Percentiles rank a stretch among this genome's conserved stretches.
Evolutionary conservation across 441 rosid species (phyloP).

Genomic region (Brassica hybrid): DNA sequence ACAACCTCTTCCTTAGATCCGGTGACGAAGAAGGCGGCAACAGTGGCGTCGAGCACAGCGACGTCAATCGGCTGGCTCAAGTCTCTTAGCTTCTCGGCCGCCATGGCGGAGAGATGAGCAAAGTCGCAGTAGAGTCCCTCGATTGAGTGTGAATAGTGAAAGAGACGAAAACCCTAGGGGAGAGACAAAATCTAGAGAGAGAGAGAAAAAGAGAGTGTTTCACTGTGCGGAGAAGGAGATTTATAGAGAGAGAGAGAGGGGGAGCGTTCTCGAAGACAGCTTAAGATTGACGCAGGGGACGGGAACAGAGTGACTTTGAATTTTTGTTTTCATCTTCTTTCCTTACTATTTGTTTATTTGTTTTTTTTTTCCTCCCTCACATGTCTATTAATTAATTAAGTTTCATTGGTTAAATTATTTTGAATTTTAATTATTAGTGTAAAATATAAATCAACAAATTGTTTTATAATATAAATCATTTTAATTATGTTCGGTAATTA

Average conservation of each 20-base stretch:
- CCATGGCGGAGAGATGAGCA: conserved; percentile 58
- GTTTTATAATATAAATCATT: too few relatives aligned
- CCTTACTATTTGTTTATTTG: neutral
- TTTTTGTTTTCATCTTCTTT: conserved; percentile 34
- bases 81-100: conserved; percentile 96
- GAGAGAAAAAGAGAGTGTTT: conserved; percentile 31
- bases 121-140: conserved; percentile 28
- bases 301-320: conserved; percentile 46
- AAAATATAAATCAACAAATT: too few relatives aligned
- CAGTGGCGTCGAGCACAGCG: conserved; percentile 92
- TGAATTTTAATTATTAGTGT: too few relatives aligned
- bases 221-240: conserved; percentile 25
- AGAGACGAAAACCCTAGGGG: conserved; percentile 55
- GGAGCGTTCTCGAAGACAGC: conserved; percentile 53
- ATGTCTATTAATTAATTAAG: neutral
- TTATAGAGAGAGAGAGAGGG: conserved; percentile 29
- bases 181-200: conserved; percentile 49
- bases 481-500: neutral
- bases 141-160: conserved; percentile 47
- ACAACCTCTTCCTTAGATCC: conserved; percentile 99
- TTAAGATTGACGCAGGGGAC: conserved; percentile 76
- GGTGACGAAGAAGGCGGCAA: conserved; percentile 99
- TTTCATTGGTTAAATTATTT: too few relatives aligned
- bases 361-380: neutral
- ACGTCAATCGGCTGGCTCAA: conserved; percentile 98